phyloP scores from a whole-genome alignment of 345 rosid species.

The Lepidium aucheri region DNA sequence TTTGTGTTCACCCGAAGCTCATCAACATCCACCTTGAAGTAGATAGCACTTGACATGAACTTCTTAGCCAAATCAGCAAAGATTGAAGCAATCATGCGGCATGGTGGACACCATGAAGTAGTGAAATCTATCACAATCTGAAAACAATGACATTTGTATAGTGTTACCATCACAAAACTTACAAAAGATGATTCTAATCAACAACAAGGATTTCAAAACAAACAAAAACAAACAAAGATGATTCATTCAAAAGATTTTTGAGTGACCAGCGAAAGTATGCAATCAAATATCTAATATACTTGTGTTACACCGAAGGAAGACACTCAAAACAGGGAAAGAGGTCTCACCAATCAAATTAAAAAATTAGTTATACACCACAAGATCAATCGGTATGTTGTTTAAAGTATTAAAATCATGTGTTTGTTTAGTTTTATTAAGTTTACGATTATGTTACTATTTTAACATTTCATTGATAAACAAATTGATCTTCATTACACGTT shows the following conservation, averaged over 20 bases:
- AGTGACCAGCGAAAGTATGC: neutral
- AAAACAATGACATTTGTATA: neutral
- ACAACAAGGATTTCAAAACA: too few species aligned
- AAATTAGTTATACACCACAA: neutral
- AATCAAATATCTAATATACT: neutral
- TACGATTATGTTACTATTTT: too few species aligned
- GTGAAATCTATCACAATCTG: slow-evolving; percentile 68
- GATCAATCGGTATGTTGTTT: too few species aligned
- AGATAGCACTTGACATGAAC: slow-evolving; percentile 35
- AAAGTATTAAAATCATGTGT: too few species aligned
- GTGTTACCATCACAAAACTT: neutral
- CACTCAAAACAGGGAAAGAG: neutral
- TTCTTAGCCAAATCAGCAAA: slow-evolving; percentile 52
- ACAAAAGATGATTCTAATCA: neutral
- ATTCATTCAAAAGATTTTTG: neutral
- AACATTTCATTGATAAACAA: too few species aligned
- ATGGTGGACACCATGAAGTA: slow-evolving; percentile 78
- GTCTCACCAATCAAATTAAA: neutral
- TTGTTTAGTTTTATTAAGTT: too few species aligned
- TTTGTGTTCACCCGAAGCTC: slow-evolving; percentile 42
- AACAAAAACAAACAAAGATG: neutral
- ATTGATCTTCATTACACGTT: too few species aligned
- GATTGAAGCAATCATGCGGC: slow-evolving; percentile 59
- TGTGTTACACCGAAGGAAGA: too few species aligned
- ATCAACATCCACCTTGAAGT: slow-evolving; percentile 78